Evolutionary conservation across 768 basidiomycete species (phyloP), one percentile per base, ranked within the genome.

Genomic region (Boletus sensibilis): DNA sequence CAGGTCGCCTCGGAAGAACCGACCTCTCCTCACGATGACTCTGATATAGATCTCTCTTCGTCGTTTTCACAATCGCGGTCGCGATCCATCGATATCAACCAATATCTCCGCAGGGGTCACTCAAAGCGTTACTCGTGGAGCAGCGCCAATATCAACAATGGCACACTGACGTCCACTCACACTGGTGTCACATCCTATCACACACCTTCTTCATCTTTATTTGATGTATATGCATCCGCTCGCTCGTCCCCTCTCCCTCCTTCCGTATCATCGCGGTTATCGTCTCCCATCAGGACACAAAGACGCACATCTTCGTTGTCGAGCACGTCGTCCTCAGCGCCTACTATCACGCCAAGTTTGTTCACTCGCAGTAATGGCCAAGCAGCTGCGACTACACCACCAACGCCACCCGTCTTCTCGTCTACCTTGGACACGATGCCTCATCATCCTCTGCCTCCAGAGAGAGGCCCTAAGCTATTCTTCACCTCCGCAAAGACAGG

Each of bases 401-500:
- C 63, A 6, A 66, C 69, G 16, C 64, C 67, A 0, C 44, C 63
- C 9, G 48, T 53, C 21, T 49, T 54, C 20, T 45, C 61, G 16
- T 46, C 50, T 4, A 34, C 35, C 55, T 33, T 63, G 34, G 62
- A 63, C n/a, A 38, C 55, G 40, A 59, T 42, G 46, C 52, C 64
- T 20, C 31, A 33, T 49, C 45, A 50, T 55, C 57, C 55, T 51
- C 55, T 63, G 0, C 59, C 64, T 1, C 80, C 76, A 0, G 84
- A 82, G 31, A 75, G 69, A 1, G 81, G 86, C 4, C 85, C 88
- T 0, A 82, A 77, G 68, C 72, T 91, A 12, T 89, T 91, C 69
- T 86, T 88, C 65, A 82, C 88, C 7, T 88, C 86, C 1, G 90
- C 91, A 3, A 90, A 90, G 71, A 90, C 87, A 5, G 91, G 91